A percentile compares a stretch with the other conserved stretches of the same genome.
Conservation (phyloP, 306 rosid species). For the Castanospermum australe region DNA sequence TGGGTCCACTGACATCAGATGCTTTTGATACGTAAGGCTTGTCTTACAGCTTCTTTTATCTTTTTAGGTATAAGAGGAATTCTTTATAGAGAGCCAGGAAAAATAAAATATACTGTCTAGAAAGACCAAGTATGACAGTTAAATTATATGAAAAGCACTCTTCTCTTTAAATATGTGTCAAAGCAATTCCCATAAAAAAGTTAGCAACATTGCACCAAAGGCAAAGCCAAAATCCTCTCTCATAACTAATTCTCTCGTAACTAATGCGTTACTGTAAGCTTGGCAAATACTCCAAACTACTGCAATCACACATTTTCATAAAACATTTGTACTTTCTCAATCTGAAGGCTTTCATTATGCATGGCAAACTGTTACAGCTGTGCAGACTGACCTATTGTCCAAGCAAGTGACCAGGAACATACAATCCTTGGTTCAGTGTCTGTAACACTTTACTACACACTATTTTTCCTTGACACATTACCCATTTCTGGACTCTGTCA, state of each 20-base stretch:
- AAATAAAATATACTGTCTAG: not conserved
- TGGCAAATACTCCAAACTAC: not conserved
- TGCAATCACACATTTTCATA: not conserved
- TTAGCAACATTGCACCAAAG: not conserved
- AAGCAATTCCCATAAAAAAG: not conserved
- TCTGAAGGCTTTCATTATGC: not conserved
- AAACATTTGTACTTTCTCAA: not conserved
- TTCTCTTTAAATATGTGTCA: not conserved
- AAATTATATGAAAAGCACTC: not conserved
- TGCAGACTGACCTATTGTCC: not conserved
- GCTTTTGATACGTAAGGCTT: conserved; percentile 86
- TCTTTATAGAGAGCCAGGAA: not conserved
- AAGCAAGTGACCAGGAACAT: not conserved
- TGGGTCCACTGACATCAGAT: conserved; percentile 92
- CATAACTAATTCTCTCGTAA: not conserved
- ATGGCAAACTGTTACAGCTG: conserved; percentile 6
- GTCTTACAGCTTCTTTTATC: not conserved
- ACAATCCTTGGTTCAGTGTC: not conserved
- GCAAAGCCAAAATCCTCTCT: not conserved
- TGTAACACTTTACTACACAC: not conserved
- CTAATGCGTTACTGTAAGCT: no score
- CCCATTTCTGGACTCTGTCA: not conserved
- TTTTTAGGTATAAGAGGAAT: not conserved
- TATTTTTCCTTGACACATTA: not conserved
- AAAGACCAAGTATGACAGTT: not conserved